phyloP scores from a whole-genome alignment of 192 early-diverging fungal species.

The Entrophospora sp. region DNA sequence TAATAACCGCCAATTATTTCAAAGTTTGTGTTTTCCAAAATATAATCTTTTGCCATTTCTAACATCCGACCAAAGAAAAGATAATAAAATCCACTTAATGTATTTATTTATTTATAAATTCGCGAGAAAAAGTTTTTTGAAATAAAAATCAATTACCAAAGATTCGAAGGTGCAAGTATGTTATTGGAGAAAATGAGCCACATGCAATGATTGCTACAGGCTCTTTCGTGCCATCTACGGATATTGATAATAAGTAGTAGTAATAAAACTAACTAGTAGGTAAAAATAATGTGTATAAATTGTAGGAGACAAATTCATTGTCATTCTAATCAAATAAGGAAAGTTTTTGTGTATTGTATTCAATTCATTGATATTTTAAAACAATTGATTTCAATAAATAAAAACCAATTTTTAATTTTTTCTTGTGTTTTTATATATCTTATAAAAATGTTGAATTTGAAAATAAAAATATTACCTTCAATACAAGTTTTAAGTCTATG shows the following conservation, averaged over 20 bases:
- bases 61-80: no score
- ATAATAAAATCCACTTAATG: no score
- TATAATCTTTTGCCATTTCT: constrained; percentile 94
- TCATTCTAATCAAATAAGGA: no score
- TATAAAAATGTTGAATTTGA: background rate
- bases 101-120: no score
- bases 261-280: background rate
- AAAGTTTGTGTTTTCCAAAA: constrained; percentile 60
- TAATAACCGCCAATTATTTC: constrained; percentile 94
- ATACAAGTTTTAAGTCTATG: constrained; percentile 4
- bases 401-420: background rate
- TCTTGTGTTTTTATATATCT: background rate
- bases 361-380: no score
- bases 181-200: constrained; percentile 95
- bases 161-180: constrained; percentile 95
- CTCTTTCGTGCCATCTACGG: constrained; percentile 50
- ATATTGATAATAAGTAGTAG: constrained; percentile 10
- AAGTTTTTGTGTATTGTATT: no score
- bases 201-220: constrained; percentile 92
- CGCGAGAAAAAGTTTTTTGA: no score
- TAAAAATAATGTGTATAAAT: no score
- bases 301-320: no score
- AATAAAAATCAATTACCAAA: no score
- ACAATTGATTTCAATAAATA: no score
- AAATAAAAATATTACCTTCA: background rate